Conservation (phyloP, 345 rosid species). For the Brassica carinata region DNA sequence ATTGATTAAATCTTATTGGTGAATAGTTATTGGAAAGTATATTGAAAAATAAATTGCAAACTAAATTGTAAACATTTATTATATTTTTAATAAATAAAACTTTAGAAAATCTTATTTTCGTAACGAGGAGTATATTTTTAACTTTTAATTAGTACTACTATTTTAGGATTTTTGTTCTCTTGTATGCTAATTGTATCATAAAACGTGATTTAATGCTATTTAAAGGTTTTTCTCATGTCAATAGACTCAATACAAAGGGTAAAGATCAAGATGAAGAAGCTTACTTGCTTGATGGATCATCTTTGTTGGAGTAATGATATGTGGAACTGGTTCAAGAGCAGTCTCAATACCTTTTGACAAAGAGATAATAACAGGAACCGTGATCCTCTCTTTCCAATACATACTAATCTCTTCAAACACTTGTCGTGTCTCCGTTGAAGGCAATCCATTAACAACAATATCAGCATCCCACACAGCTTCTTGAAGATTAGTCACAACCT, state of each 20-base stretch:
- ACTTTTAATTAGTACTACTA: too few relatives aligned
- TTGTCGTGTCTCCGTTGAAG: constrained; percentile 80
- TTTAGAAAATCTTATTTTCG: too few relatives aligned
- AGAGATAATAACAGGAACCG: constrained; percentile 75
- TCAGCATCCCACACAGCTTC: constrained; percentile 99
- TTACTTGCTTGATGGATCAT: constrained; percentile 92
- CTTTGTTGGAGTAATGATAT: constrained; percentile 86
- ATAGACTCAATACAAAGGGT: background rate
- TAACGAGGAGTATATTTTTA: too few relatives aligned
- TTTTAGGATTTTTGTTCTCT: background rate
- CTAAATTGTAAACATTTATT: too few relatives aligned
- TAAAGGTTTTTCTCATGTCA: background rate
- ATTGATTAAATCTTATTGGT: too few relatives aligned
- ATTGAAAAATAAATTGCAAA: too few relatives aligned
- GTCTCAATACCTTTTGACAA: constrained; percentile 94
- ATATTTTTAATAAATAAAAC: too few relatives aligned
- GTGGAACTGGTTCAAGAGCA: constrained; percentile 76
- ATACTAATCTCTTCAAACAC: constrained; percentile 87
- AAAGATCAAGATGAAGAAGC: constrained; percentile 31
- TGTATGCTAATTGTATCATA: background rate
- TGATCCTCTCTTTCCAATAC: constrained; percentile 91
- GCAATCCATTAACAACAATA: constrained; percentile 89
- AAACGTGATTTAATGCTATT: background rate
- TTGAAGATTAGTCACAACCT: constrained; percentile 92
- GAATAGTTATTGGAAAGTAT: too few relatives aligned